Base-by-base conservation (phyloP, 768 basidiomycete genomes). In the Trametes punicea region DNA sequence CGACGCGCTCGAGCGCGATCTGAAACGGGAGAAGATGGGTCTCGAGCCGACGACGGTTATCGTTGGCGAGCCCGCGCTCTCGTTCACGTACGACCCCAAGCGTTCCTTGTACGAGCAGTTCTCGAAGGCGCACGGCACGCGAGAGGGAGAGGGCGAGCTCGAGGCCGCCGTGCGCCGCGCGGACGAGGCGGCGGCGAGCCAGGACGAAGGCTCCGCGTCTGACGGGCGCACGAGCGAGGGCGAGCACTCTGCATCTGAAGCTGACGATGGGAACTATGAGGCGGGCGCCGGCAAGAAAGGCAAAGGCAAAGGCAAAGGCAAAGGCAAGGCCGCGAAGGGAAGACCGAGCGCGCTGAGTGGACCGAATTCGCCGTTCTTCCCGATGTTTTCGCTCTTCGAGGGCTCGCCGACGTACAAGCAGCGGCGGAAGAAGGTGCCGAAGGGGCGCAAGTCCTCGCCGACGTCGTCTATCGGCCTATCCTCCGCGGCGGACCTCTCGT, bases 11-110 rank as follows among this genome's bases (percentile, higher is more conserved):
- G 95, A 98, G 70, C 88, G 95, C 45, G 95, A 98, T 70, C 82
- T 97, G 54, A 97, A 96, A 75, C 83, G 95, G 29, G 95, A 97
- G 72, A 96, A 94, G 73, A 87, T 89, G 77, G 90, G 90, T 0
- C 77, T 82, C 38, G 91, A 93, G 67, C 81, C 93, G 0, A 96
- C 95, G 2, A 96, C 94, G 2, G 78, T 70, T 41, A 74, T 85
- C 26, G 68, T 74, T 7, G 84, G 91, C 51, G 94, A 96, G 71
- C 94, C 94, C 10, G 93, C 93, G 1, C 71, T 84, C 18, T 91
- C 89, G 16, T 96, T 97, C 76, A 83, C 81, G 26, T 97, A 94
- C 71, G 93, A 97, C 67, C 81, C 88, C 11, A 89, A 87, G 64
- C 79, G 87, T 60, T 86, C 85, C 58, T 78, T 97, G 20, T 96